Base-by-base conservation (phyloP, 225 moss, liverwort and hornwort genomes). In the Asterella californica region DNA sequence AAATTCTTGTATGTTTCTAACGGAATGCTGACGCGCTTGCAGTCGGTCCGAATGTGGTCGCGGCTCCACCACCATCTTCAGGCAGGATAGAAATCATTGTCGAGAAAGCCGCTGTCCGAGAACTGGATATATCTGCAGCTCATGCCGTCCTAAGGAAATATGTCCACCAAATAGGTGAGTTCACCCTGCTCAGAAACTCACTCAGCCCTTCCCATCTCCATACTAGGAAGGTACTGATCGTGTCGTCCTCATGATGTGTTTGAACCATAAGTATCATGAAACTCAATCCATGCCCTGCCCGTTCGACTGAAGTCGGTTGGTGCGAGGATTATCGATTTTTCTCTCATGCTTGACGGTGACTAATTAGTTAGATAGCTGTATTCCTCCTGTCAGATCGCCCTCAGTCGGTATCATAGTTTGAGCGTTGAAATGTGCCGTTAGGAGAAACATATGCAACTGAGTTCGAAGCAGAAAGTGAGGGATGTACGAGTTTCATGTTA, bases 11-110 rank as follows among this genome's bases (percentile, higher is more conserved):
- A 15, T 10, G 25, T 0, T 76, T 60, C 76, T 76, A 18, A 65
- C 10, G 24, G 17, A 12, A 4, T 48, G 36, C 32, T 32, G 4
- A 10, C 65, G 63, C 52, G 50, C 19, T 47, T 80, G 60, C 90
- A 99, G 95, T 91, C n/a, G 91, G 93, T 79, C 90, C 90, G 82
- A 85, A 85, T 82, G 91, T 99, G 81, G 84, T 86, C 63, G 85
- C 92, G 57, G 93, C 99, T 75, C 91, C 99, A 65, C 90, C 92
- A 69, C 93, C 99, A n/a, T 92, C 92, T 2, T 52, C 86, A 8
- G 93, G 95, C 57, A 91, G 99, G 79, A 91, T 99, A 73, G 89
- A 99, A 79, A 91, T 99, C 46, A 83, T 91, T 76, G 95, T 99
- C 81, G 90, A 91, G 11, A 99, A 99, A 84, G 88, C 90, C 69